phyloP scores from a whole-genome alignment of 306 rosid species.

The Mimosa bimucronata region DNA sequence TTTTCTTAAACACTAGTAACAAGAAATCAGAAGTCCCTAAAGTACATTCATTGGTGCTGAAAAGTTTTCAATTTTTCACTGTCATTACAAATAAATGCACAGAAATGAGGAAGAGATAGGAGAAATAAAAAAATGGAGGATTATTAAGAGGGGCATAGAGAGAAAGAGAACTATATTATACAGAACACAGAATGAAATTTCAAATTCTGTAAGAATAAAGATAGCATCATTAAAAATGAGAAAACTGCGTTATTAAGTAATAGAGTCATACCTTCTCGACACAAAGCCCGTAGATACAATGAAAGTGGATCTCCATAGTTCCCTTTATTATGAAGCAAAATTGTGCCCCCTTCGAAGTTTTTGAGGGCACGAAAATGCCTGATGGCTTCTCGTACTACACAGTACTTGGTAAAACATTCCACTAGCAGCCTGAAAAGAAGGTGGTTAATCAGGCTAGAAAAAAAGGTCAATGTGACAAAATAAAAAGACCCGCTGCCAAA shows the following conservation, averaged over 20 bases:
- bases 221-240: slow-evolving; percentile 23
- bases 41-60: background rate
- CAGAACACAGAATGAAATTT: slow-evolving; percentile 25
- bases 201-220: slow-evolving; percentile 22
- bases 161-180: background rate
- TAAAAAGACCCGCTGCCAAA: background rate
- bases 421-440: slow-evolving; percentile 72
- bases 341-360: slow-evolving; percentile 72
- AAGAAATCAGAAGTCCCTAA: background rate
- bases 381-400: slow-evolving; percentile 87
- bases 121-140: background rate
- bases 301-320: slow-evolving; percentile 92
- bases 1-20: background rate
- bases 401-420: slow-evolving; percentile 95
- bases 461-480: slow-evolving; percentile 25
- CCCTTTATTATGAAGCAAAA: slow-evolving; percentile 76
- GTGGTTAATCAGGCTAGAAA: slow-evolving; percentile 21
- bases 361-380: slow-evolving; percentile 94
- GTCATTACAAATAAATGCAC: background rate
- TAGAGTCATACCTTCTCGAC: slow-evolving; percentile 77
- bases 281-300: slow-evolving; percentile 89
- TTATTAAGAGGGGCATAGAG: background rate
- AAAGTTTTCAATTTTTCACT: background rate
- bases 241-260: slow-evolving; percentile 22
- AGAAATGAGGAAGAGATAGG: background rate